These are phyloP conservation scores for Suillus plorans DNA, from an alignment of 768 basidiomycete species.

Conservation along the genomic window DNA sequence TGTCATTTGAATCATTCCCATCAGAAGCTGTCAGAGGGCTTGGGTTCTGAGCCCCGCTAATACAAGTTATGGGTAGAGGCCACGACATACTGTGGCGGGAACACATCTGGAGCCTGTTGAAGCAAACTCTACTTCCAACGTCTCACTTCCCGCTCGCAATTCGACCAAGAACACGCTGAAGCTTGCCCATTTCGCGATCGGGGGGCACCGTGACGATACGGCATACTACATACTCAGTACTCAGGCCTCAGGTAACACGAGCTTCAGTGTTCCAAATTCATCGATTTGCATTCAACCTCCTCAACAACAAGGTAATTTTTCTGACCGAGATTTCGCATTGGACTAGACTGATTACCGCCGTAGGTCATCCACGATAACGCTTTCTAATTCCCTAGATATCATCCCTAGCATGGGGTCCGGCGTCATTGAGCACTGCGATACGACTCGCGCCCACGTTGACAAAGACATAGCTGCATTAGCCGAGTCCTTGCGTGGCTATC, in stretches of 20 bases:
- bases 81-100: neutral
- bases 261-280: neutral
- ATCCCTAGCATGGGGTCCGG: neutral
- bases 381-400: neutral
- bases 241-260: conserved; percentile 18
- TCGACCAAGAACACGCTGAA: neutral
- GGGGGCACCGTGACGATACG: neutral
- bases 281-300: neutral
- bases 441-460: conserved; percentile 12
- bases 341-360: neutral
- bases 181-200: neutral
- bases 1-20: neutral
- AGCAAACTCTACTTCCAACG: neutral
- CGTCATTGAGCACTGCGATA: neutral
- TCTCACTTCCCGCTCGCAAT: neutral
- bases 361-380: neutral
- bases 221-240: neutral
- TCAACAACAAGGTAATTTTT: neutral
- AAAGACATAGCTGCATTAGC: conserved; percentile 17
- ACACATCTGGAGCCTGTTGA: neutral
- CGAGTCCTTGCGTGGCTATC: conserved; percentile 13
- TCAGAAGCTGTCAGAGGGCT: no score
- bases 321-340: neutral
- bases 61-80: neutral
- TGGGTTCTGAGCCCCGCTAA: no score